phyloP scores from a whole-genome alignment of 1,284 basidiomycete species.

The Moniliophthora roreri region DNA sequence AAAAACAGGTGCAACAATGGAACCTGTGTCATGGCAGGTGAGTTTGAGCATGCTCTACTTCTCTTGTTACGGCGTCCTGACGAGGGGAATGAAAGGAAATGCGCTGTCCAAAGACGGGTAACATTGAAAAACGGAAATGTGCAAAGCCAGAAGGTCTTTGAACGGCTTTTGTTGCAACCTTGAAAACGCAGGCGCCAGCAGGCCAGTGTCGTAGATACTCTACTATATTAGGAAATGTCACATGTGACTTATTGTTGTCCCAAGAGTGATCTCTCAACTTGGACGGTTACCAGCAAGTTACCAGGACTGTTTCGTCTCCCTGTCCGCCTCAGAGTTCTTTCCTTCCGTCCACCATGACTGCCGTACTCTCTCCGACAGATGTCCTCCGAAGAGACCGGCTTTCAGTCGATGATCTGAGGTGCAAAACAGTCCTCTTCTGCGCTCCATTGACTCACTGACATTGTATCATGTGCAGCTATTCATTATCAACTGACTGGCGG shows the following conservation, averaged over 20 bases:
- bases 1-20: conserved; percentile 77
- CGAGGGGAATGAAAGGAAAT: conserved; percentile 54
- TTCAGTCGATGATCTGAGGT: conserved; percentile 69
- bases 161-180: neutral
- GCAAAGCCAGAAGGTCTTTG: conserved; percentile 78
- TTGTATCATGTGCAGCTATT: conserved; percentile 40
- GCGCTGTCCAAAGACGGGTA: conserved; percentile 83
- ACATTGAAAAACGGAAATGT: conserved; percentile 83
- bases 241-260: too few species aligned
- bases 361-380: conserved; percentile 61
- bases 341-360: conserved; percentile 51
- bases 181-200: neutral
- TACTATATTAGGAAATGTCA: too few species aligned
- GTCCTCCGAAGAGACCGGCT: conserved; percentile 56
- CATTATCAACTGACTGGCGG: conserved; percentile 70
- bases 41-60: neutral
- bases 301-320: neutral
- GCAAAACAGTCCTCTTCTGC: conserved; percentile 17
- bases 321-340: conserved; percentile 16
- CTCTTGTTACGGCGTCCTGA: neutral
- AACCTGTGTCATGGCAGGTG: conserved; percentile 81
- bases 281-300: conserved; percentile 4
- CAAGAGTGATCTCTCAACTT: conserved; percentile 5
- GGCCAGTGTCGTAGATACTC: neutral
- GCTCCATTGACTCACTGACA: conserved; percentile 15